Percentiles rank a stretch among this genome's conserved stretches.
Evolutionary conservation across 345 rosid genomes (phyloP).

Genomic region (Populus simonii): DNA sequence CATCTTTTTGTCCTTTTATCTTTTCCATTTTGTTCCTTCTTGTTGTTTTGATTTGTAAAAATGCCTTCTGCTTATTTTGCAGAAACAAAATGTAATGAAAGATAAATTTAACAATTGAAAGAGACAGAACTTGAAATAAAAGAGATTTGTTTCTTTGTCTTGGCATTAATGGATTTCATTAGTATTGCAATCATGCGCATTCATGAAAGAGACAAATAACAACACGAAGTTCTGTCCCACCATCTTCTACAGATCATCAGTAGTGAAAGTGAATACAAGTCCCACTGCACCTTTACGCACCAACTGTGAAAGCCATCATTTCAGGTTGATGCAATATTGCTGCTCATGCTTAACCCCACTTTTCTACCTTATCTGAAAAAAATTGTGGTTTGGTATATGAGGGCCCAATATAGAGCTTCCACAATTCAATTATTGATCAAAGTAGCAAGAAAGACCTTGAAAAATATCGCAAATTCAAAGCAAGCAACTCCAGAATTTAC

Average conservation of each 20-base stretch:
- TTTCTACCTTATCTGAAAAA: neutral
- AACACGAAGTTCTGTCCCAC: neutral
- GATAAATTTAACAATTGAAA: too few species aligned
- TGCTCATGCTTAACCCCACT: neutral
- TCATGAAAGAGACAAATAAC: constrained; percentile 11
- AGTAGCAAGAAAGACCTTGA: too few species aligned
- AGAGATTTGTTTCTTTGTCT: neutral
- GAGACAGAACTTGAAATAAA: neutral
- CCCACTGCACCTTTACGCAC: neutral
- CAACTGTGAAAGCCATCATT: neutral
- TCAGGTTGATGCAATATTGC: neutral
- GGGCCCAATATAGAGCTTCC: neutral
- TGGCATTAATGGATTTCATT: neutral
- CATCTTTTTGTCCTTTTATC: neutral
- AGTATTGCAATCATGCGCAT: neutral
- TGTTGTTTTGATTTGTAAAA: neutral
- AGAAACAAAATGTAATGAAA: too few species aligned
- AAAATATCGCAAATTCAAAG: neutral
- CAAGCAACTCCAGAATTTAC: constrained; percentile 10
- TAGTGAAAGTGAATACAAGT: neutral
- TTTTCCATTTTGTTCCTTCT: neutral
- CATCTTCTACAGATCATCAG: neutral
- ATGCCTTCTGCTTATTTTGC: neutral
- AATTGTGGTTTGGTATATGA: too few species aligned
- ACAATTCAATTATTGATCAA: constrained; percentile 1